Evolutionary conservation across 176 grass and related monocot species (phyloP).

Genomic region (Carex myosuroides): DNA sequence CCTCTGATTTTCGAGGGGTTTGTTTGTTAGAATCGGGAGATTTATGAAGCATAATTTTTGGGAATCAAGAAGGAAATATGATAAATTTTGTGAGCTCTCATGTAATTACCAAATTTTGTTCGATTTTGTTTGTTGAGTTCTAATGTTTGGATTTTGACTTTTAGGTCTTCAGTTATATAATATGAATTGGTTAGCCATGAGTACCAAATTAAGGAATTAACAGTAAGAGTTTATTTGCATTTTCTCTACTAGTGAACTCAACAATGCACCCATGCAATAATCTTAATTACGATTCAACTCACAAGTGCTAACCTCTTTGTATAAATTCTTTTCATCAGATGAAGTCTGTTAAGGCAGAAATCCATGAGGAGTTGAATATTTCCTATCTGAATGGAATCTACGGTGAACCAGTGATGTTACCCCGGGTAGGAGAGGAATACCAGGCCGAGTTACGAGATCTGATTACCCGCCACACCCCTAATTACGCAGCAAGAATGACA

Average conservation of each 20-base stretch:
- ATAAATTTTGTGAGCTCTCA: neutral
- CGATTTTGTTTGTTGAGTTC: neutral
- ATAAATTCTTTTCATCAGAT: slow-evolving; percentile 33
- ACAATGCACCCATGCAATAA: neutral
- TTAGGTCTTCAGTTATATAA: neutral
- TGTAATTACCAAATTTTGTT: neutral
- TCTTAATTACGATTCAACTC: neutral
- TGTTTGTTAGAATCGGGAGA: neutral
- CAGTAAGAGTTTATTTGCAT: neutral
- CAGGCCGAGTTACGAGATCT: slow-evolving; percentile 64
- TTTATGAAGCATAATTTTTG: neutral
- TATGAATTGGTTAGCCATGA: neutral
- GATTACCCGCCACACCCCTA: slow-evolving; percentile 23
- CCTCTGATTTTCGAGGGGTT: neutral
- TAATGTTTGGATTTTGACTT: neutral
- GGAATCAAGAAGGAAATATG: neutral
- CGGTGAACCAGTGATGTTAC: slow-evolving; percentile 46
- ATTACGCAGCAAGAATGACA: neutral
- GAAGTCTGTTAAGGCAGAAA: slow-evolving; percentile 49
- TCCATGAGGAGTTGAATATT: slow-evolving; percentile 2
- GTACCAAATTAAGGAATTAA: neutral
- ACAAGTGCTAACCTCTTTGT: neutral
- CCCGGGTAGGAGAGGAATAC: slow-evolving; percentile 66
- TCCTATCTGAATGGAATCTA: slow-evolving; percentile 37
- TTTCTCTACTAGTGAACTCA: neutral